These are phyloP conservation scores for Pseudomonodictys pantanalensis DNA, from an alignment of 495 filamentous ascomycete species.

Conservation along the genomic window DNA sequence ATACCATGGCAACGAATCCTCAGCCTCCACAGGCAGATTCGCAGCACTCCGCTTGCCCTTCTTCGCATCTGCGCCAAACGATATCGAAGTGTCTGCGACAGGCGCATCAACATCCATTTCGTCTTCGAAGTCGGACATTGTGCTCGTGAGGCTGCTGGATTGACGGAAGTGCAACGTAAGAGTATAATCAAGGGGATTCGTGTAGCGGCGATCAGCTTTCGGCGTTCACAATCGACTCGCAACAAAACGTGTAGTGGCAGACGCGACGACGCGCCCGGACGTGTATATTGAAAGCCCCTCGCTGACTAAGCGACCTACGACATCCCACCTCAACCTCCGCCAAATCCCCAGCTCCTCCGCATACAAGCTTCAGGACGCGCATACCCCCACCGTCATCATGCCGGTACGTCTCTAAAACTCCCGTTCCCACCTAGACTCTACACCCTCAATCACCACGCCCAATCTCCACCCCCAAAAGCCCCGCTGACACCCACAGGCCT, in stretches of 20 bases:
- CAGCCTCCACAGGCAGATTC: constrained; percentile 88
- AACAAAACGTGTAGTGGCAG: no score
- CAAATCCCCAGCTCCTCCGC: not conserved
- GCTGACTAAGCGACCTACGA: not conserved
- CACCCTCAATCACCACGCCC: not conserved
- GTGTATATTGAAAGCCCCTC: constrained; percentile 20
- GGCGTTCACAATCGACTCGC: no score
- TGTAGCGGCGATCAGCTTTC: no score
- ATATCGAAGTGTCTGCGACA: constrained; percentile 52
- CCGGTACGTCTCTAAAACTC: constrained; percentile 44
- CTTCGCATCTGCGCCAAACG: constrained; percentile 58
- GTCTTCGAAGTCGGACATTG: constrained; percentile 89
- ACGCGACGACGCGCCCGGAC: constrained; percentile 8
- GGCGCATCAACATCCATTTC: constrained; percentile 72
- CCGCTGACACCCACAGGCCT: constrained; percentile 58
- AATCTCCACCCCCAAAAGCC: not conserved
- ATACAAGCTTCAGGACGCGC: not conserved
- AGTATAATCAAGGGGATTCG: no score
- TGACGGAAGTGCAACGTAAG: not conserved
- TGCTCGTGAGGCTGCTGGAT: constrained; percentile 22
- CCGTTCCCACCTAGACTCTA: not conserved
- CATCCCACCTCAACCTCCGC: constrained; percentile 6
- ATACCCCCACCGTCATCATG: constrained; percentile 43
- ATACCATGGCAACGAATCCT: constrained; percentile 92
- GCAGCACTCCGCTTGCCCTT: constrained; percentile 91